phyloP scores from a whole-genome alignment of 495 filamentous ascomycete genomes.

The Lasiosphaeris hirsuta region DNA sequence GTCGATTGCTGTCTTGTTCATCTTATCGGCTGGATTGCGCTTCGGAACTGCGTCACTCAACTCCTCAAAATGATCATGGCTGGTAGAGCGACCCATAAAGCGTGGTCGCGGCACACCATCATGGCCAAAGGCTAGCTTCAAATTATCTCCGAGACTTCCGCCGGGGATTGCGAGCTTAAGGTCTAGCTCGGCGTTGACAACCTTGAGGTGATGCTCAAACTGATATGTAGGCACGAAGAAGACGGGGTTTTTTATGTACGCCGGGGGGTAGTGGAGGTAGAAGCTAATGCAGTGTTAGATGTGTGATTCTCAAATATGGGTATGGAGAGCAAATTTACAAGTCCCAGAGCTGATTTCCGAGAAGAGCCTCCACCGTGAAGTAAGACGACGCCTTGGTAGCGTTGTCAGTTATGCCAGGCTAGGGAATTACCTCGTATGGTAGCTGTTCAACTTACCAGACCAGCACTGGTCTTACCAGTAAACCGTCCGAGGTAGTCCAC shows the following conservation, averaged over 20 bases:
- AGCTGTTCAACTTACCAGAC: conserved; percentile 34
- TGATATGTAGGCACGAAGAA: conserved; percentile 63
- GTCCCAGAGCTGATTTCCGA: conserved; percentile 58
- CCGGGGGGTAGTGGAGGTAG: conserved; percentile 56
- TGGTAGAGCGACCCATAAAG: conserved; percentile 57
- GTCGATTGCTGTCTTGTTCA: conserved; percentile 9
- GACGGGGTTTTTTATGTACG: conserved; percentile 45
- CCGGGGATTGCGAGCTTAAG: conserved; percentile 49
- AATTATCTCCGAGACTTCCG: conserved; percentile 41
- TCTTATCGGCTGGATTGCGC: conserved; percentile 17
- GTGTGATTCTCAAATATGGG: not conserved
- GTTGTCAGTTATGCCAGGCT: conserved; percentile 6
- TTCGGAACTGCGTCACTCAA: conserved; percentile 30
- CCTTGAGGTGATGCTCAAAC: conserved; percentile 53
- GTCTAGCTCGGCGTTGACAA: conserved; percentile 54
- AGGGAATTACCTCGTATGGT: not conserved
- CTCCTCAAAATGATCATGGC: conserved; percentile 26
- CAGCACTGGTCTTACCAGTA: conserved; percentile 42
- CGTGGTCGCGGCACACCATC: conserved; percentile 57
- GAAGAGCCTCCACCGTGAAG: conserved; percentile 55
- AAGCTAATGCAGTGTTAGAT: conserved; percentile 48
- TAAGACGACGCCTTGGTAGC: conserved; percentile 51
- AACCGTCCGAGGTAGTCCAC: conserved; percentile 59
- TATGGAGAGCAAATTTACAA: conserved; percentile 52
- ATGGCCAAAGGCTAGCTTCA: conserved; percentile 55